Evolutionary conservation across 176 grass and related monocot genomes (phyloP).

Genomic region (Cenchrus purpureus): DNA sequence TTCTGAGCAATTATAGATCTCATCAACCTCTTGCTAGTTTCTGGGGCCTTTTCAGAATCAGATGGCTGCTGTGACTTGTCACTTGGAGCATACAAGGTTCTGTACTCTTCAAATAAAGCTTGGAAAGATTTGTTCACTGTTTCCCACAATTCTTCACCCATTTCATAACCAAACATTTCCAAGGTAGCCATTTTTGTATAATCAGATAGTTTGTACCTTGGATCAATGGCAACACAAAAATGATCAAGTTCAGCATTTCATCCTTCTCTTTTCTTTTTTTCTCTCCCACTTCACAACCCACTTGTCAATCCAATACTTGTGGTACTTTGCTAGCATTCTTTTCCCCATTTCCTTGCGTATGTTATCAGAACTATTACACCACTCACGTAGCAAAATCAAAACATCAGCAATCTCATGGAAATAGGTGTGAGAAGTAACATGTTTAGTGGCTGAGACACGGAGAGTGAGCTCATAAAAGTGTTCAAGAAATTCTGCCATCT

Average conservation of each 20-base stretch:
- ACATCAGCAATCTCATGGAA: constrained; percentile 21
- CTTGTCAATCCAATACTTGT: background rate
- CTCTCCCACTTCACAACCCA: background rate
- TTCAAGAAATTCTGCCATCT: background rate
- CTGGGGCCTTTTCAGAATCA: background rate
- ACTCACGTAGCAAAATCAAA: background rate
- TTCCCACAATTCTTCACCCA: background rate
- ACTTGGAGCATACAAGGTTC: background rate
- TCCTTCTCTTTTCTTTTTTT: background rate
- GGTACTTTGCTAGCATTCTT: background rate
- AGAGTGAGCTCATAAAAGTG: constrained; percentile 8
- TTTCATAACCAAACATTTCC: background rate
- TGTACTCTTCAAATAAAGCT: constrained; percentile 1
- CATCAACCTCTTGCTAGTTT: background rate
- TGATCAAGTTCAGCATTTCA: background rate
- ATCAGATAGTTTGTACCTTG: background rate
- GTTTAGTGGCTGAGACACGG: background rate
- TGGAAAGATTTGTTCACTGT: background rate
- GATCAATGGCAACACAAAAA: background rate
- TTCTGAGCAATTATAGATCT: background rate
- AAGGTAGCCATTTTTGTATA: background rate
- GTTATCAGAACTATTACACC: background rate
- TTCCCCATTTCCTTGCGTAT: background rate
- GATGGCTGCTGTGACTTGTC: background rate
- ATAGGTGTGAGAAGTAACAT: background rate